Evolutionary conservation across 2,329 filamentous ascomycete genomes (phyloP), one percentile per base, ranked within the genome.

Genomic region (Nemania sp.): DNA sequence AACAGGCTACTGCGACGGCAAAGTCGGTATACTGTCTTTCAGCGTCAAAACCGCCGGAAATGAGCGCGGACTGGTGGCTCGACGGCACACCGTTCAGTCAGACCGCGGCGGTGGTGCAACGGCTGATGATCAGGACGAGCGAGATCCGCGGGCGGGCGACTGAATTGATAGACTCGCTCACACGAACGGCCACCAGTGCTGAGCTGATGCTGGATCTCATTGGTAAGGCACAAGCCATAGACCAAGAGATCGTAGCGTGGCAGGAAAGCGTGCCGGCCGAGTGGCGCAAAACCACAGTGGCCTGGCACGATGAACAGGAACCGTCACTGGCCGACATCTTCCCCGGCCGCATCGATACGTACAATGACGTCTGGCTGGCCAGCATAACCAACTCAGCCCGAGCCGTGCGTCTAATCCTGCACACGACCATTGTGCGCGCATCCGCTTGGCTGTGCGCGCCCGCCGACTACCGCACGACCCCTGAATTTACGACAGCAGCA

Each of bases 41-140:
- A 9, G 75, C 79, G 0, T 78, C 77, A 26, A 82, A 78, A 45
- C 61, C 76, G 0, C 80, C 82, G 0, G 66, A 72, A 23, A 79
- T 82, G 75, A 80, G 79, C 9, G 70, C 73, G 2, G 80, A 84
- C 24, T 86, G 81, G 80, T 86, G 83, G 83, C 73, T 82, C 28
- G 70, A 72, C 39, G 77, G 81, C 43, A 75, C 76, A n/a, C 70
- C 77, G 28, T 75, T 77, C 60, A 79, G 83, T 61, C 66, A 73
- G 33, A 70, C 71, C 9, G 80, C 77, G 6, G 72, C 77, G 0
- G 67, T 74, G 7, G 80, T 76, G 50, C 80, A 82, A 56, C 72
- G 74, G 22, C 71, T 86, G 34, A 77, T 77, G 61, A 79, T 86
- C 57, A 73, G 76, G 51, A 74, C 80, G 3, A 77, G 77, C 30